Percentiles rank a stretch among this genome's conserved stretches.
Evolutionary conservation across 176 grass and related monocot genomes (phyloP).

Genomic region (Oryza nivara): DNA sequence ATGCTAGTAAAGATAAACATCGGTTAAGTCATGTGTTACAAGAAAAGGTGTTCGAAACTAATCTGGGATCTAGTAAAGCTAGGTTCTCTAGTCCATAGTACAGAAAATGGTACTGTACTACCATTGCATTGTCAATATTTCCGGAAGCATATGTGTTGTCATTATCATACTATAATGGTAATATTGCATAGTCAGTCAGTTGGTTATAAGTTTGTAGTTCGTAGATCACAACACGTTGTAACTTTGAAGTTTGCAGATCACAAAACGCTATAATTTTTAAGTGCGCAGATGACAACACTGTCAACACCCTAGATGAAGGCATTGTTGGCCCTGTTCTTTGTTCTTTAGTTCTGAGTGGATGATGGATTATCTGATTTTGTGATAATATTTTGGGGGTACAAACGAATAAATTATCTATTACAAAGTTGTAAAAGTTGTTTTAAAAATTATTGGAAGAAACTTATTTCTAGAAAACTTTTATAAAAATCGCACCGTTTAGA

Average conservation of each 20-base stretch:
- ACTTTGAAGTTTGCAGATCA: background rate
- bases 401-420: no score
- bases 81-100: background rate
- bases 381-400: no score
- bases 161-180: background rate
- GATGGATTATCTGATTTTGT: no score
- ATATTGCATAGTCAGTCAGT: constrained; percentile 11
- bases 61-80: background rate
- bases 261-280: background rate
- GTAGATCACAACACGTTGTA: background rate
- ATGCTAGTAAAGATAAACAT: background rate
- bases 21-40: constrained; percentile 1
- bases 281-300: background rate
- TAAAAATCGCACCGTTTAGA: no score
- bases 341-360: no score
- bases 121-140: constrained; percentile 3
- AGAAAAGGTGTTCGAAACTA: background rate
- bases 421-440: no score
- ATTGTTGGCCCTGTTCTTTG: background rate
- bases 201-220: constrained; percentile 25
- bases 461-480: no score
- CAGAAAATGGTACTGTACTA: constrained; percentile 4
- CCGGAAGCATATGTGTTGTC: background rate
- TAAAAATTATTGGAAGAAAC: no score
- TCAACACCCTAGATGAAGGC: constrained; percentile 13